Evolutionary conservation across 495 filamentous ascomycete species (phyloP), one percentile per base, ranked within the genome.

Genomic region (Penicillium malachiteum): DNA sequence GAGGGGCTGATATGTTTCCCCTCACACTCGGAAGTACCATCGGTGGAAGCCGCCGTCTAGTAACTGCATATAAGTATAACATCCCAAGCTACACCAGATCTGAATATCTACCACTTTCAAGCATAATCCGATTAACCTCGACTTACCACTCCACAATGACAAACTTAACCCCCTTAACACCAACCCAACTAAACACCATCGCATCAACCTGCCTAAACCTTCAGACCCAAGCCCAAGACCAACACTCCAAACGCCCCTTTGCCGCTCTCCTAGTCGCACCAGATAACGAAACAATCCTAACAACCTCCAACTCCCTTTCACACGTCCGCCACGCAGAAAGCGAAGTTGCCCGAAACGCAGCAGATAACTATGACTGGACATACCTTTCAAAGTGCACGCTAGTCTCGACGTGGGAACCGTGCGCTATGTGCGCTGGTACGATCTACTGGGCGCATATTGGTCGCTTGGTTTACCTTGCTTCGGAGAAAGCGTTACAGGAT

Each of bases 361-460:
- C 80, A 33, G 64, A 67, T 4, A 79, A 81, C 54, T 82, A 78
- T 50, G 62, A 72, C 12, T 76, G 75, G 58, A 70, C 71, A 6
- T 84, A 74, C 56, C 69, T 82, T 0, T 74, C 72, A 61, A 58
- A 54, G 9, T 81, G 79, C 54, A 81, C 81, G 3, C 64, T 82
- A 21, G 71, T 81, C 17, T 77, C 73, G 13, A 81, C 79, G 6
- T 84, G 81, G 79, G 79, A 84, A 58, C 81, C 80, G 7, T 82
- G 80, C 58, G 79, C 76, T 14, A 82, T 82, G 80, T 82, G 81
- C 55, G 71, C 70, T 48, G 69, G 66, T 12, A 72, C 71, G 10
- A 68, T 71, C 30, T 74, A 82, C 64, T 83, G 81, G 79, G 78
- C 79, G 52, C 75, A 81, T 57, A 83, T 82, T 39, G 81, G 79